Base-by-base conservation (phyloP, 2,329 filamentous ascomycete genomes). In the Cercospora sp. region DNA sequence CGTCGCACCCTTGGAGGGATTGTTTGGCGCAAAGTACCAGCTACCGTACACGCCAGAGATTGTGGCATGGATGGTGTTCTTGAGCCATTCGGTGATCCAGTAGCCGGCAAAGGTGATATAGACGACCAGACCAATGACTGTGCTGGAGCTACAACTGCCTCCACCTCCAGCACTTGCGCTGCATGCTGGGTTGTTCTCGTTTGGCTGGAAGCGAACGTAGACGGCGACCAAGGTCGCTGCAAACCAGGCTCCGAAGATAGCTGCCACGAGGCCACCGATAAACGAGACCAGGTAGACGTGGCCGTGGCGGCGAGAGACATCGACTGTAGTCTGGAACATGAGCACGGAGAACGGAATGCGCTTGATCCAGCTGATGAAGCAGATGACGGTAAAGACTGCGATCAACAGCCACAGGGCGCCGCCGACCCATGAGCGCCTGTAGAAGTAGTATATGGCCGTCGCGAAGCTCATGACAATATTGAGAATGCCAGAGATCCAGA, bases 21-120 rank as follows among this genome's bases (percentile, higher is more conserved):
- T 86, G 30, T 86, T 81, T 7, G 84, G 81, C 72, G 87, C 90
- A 78, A 97, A 97, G 82, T 97, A 98, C 94, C 94, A 98, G 0
- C 91, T 90, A 1, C 93, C 94, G 74, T 97, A 97, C 0, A 97
- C 89, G 0, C 94, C 94, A 0, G 93, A 91, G 67, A 97, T 91
- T 26, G 89, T 93, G 1, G 90, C 91, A 78, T 98, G 93, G 58
- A 97, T 92, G 0, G 92, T 93, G 80, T 97, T 97, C 83, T 97
- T 97, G 74, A 97, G 82, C 86, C 91, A 94, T 78, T 98, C 94
- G 1, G 91, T 90, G 71, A 97, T 89, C 94, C 94, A 98, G 81
- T 96, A 97, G 80, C 90, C 92, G 63, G 93, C 90, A 75, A 98
- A 97, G 0, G 93, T 97, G 73, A 93, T 87, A 78, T 96, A 97